phyloP scores from a whole-genome alignment of 1,139 yeast species.

The Dujonia santamariae region DNA sequence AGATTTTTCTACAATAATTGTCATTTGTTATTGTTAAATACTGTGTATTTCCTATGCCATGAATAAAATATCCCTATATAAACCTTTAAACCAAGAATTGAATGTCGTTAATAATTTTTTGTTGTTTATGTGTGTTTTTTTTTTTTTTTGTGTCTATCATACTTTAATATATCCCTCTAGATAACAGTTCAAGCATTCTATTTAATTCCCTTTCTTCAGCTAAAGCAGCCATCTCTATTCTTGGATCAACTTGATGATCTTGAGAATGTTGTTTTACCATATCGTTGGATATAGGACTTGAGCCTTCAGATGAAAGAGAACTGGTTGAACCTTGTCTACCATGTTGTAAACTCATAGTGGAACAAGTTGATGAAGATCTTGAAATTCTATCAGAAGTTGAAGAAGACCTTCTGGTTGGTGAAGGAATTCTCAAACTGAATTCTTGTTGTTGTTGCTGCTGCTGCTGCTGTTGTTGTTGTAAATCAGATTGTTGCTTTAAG shows the following conservation, averaged over 20 bases:
- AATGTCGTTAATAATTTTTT: conserved; percentile 1
- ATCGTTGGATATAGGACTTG: conserved; percentile 7
- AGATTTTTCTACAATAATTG: too few species aligned
- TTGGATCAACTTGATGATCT: conserved; percentile 32
- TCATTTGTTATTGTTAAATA: too few species aligned
- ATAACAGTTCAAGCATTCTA: conserved; percentile 26
- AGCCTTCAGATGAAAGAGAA: conserved; percentile 17
- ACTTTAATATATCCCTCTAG: conserved; percentile 8
- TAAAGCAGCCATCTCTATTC: conserved; percentile 40
- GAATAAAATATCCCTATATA: too few species aligned
- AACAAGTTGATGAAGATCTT: conserved; percentile 7
- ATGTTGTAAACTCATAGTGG: conserved; percentile 6
- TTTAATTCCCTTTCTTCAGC: conserved; percentile 41
- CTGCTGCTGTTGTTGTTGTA: conserved; percentile 13
- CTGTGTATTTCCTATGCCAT: too few species aligned
- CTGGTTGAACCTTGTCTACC: conserved; percentile 25
- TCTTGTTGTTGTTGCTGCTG: conserved; percentile 9
- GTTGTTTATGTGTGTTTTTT: too few species aligned
- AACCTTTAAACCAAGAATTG: conserved; percentile 5
- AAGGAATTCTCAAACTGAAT: conserved; percentile 7
- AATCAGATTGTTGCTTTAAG: conserved; percentile 23
- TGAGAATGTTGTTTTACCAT: conserved; percentile 3
- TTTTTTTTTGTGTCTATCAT: conserved; percentile 4
- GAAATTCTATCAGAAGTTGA: conserved; percentile 2
- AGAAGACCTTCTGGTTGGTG: conserved; percentile 6